Evolutionary conservation across 1,139 yeast species (phyloP), one percentile per base, ranked within the genome.

Genomic region (Chernovozyma sophiae-reginae): DNA sequence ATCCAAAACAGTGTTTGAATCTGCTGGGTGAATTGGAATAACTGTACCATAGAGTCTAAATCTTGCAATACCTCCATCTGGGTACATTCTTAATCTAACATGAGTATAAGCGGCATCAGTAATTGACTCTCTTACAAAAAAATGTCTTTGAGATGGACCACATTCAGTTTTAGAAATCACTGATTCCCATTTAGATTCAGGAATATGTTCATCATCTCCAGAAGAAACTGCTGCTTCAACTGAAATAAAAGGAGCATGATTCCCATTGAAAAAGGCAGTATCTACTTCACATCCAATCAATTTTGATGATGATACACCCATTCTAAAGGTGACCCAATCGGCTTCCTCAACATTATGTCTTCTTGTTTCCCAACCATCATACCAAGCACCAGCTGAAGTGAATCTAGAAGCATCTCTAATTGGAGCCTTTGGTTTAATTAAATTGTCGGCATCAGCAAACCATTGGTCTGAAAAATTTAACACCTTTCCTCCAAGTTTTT

Each of bases 281-380:
- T 90, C 97, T 18, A 90, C 74, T 60, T 90, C 97, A 51, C 85
- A 79, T 4, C 90, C 97, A 39, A 83, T 72, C 41, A 92, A 62
- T 34, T 70, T 69, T 1, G 97, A 96, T 30, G 86, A 77, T 7
- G 87, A 69, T 13, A 90, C 97, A 11, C 97, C 97, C 54, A 86
- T 69, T 56, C 78, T 74, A 59, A 90, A 65, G 29, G 86, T 68
- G 22, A 85, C 96, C 85, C 90, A 89, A 54, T 90, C 97, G 30
- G 86, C 85, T 39, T 79, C 87, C 43, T 71, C 83, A 2, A 77
- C 63, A 60, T 90, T 90, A 68, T 90, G 97, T 62, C 97, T 76
- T 58, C 97, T 74, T 17, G 97, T 89, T 61, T 90, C 97, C 97
- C 97, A 90, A 13, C 97, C 97, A 51, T 90, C 97, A 56, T 86